Conservation (phyloP, 1,284 basidiomycete species). For the Inonotus obliquus region DNA sequence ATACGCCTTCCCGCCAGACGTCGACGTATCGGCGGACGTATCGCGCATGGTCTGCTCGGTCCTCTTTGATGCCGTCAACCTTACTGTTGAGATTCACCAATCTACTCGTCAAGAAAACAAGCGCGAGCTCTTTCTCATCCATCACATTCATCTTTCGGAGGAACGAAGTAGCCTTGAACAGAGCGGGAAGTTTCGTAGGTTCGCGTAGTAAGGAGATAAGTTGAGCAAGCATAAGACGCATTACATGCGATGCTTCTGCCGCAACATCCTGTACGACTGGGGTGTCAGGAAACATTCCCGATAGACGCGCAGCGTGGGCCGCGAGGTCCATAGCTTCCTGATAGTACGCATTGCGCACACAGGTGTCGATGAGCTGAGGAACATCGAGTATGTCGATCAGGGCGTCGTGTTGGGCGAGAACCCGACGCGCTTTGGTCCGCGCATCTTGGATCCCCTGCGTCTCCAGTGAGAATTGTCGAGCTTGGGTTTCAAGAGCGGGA, state of each 20-base stretch:
- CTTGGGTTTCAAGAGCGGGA: constrained; percentile 67
- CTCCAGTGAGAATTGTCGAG: constrained; percentile 57
- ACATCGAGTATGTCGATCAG: constrained; percentile 88
- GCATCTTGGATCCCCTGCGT: constrained; percentile 57
- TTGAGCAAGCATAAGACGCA: constrained; percentile 70
- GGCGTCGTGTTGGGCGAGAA: constrained; percentile 88
- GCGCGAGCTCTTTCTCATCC: constrained; percentile 58
- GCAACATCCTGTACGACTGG: constrained; percentile 52
- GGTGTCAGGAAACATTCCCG: constrained; percentile 36
- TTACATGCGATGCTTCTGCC: constrained; percentile 70
- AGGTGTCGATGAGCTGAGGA: constrained; percentile 86
- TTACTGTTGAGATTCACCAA: constrained; percentile 45
- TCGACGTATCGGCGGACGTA: constrained; percentile 88
- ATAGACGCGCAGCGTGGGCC: constrained; percentile 53
- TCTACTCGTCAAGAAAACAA: constrained; percentile 65
- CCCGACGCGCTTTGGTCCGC: constrained; percentile 69
- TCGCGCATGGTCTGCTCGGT: constrained; percentile 56
- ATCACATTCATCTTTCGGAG: constrained; percentile 72
- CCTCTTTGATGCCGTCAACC: constrained; percentile 41
- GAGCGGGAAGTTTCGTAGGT: constrained; percentile 80
- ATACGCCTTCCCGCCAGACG: constrained; percentile 86
- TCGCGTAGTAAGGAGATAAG: constrained; percentile 79
- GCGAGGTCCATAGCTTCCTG: constrained; percentile 84
- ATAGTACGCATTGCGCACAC: constrained; percentile 87
- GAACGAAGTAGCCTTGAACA: constrained; percentile 85